A percentile compares a stretch with the other conserved stretches of the same genome.
Evolutionary conservation across 306 rosid species (phyloP).

Genomic region (Malus fusca): DNA sequence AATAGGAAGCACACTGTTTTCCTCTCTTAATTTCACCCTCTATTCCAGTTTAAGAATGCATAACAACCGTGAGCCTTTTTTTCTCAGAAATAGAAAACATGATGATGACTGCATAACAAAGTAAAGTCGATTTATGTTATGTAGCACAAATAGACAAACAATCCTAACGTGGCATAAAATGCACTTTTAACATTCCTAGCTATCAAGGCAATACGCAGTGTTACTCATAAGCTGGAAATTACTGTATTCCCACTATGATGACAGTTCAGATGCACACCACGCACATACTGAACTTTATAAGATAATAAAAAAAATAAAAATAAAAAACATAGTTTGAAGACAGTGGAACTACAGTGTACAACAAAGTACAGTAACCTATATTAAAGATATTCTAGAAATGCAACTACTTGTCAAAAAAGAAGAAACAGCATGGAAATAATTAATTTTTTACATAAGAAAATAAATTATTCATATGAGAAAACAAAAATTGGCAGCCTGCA

Average conservation of each 20-base stretch:
- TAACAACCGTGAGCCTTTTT: background rate
- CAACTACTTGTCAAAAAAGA: background rate
- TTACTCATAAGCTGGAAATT: background rate
- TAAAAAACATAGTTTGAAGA: background rate
- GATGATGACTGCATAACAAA: too few relatives aligned
- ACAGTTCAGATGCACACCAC: background rate
- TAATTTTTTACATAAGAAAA: background rate
- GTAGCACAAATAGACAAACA: too few relatives aligned
- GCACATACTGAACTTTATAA: background rate
- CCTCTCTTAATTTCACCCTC: background rate
- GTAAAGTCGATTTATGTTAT: too few relatives aligned
- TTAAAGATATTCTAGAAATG: background rate
- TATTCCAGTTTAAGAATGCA: background rate
- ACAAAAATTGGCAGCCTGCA: background rate
- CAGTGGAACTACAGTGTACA: background rate
- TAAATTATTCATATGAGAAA: background rate
- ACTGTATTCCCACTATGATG: background rate
- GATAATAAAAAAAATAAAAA: background rate
- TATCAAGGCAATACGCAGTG: background rate
- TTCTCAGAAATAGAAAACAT: background rate
- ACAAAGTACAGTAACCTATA: background rate
- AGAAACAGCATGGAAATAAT: background rate
- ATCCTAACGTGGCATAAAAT: too few relatives aligned
- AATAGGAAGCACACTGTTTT: background rate
- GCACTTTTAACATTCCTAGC: background rate